Base-by-base conservation (phyloP, 2,329 filamentous ascomycete genomes). In the Venturia pyrina region DNA sequence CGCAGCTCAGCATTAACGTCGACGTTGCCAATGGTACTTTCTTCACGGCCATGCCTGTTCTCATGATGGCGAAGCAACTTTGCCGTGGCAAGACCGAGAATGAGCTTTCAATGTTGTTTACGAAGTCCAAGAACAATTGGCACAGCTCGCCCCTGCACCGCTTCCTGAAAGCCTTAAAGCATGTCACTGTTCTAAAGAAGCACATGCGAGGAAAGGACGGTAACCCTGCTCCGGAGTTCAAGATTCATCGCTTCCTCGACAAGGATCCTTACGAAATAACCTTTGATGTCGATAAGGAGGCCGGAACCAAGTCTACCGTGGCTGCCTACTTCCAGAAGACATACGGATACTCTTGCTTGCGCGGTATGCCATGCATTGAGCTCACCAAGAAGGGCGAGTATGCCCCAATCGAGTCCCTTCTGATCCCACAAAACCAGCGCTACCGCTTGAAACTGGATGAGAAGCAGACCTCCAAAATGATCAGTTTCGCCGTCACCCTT, bases 11-110 rank as follows among this genome's bases (percentile, higher is more conserved):
- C 0, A 79, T 99, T 73, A 98, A 97, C 70, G 86, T 96, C 13
- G 93, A 99, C 72, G 89, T 96, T 40, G 89, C 93, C 66, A 96
- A 98, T 73, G 90, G 91, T 0, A 90, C 89, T 15, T 99, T 99
- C 78, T 98, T 90, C 32, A 66, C 53, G 2, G 43, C 48, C 11
- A 57, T 56, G 48, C 21, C 48, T 40, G n/a, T 65, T 13, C 48
- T 65, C 24, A 34, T 62, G 53, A 44, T 48, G 56, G 41, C 46
- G 37, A 28, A 32, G 24, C 21, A 66, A 50, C 37, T 61, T 19
- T 50, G 43, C 57, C 59, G 56, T 37, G 34, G 19, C 21, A 57
- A 40, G 4, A 48, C 13, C 24, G 32, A 32, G 15, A 24, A n/a
- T 43, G 62, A 44, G 13, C 10, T 40, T 1, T 19, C 28, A 0